phyloP scores from a whole-genome alignment of 306 rosid genomes.

The Bauhinia variegata region DNA sequence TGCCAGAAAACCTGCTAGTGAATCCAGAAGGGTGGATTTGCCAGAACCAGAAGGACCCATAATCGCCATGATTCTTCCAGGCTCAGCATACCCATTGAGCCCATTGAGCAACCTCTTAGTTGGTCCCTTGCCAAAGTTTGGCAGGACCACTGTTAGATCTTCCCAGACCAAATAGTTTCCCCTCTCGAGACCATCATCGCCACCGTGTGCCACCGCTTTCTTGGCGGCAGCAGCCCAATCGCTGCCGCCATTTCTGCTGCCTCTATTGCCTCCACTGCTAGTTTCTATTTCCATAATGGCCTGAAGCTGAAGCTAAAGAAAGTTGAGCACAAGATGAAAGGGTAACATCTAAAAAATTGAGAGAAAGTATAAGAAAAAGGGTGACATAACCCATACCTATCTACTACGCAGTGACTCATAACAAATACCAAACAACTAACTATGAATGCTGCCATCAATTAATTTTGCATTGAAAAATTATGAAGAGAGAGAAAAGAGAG shows the following conservation, averaged over 20 bases:
- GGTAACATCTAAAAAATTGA: background rate
- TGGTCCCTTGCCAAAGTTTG: constrained; percentile 74
- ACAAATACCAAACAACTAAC: constrained; percentile 72
- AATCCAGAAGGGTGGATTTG: constrained; percentile 82
- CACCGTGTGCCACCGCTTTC: constrained; percentile 16
- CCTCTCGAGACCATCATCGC: constrained; percentile 57
- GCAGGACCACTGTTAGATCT: constrained; percentile 71
- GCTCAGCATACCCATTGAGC: constrained; percentile 76
- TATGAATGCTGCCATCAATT: constrained; percentile 40
- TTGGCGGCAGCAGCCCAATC: background rate
- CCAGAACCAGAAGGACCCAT: constrained; percentile 98
- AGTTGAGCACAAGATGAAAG: constrained; percentile 1
- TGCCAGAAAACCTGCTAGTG: constrained; percentile 61
- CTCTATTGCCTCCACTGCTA: constrained; percentile 22
- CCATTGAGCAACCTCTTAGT: constrained; percentile 81
- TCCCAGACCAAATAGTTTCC: constrained; percentile 89
- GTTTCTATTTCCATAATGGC: constrained; percentile 59
- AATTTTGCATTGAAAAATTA: constrained; percentile 30
- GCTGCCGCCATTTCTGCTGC: constrained; percentile 6
- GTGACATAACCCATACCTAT: background rate
- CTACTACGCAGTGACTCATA: constrained; percentile 22
- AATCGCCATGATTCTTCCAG: constrained; percentile 85
- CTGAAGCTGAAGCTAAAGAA: constrained; percentile 1
- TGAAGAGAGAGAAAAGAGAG: constrained; percentile 52
- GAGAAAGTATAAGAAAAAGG: background rate